Evolutionary conservation across 805 yeast genomes (phyloP).

Genomic region (Lipomyces japonicus): DNA sequence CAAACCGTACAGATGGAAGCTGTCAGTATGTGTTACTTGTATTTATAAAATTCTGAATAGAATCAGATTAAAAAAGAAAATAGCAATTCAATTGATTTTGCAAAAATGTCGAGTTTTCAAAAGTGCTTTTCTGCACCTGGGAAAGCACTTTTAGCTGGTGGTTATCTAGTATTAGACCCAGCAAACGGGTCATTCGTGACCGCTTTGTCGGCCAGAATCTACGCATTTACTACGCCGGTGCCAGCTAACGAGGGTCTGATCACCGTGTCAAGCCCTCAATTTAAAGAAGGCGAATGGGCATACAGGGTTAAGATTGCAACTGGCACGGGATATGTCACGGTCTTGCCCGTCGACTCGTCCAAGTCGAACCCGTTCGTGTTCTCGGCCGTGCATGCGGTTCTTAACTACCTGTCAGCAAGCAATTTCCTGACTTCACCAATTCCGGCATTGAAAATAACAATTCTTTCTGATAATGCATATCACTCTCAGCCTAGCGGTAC

Average conservation of each 20-base stretch:
- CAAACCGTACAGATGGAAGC: too few species aligned
- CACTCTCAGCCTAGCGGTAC: constrained; percentile 59
- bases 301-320: constrained; percentile 40
- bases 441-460: constrained; percentile 46
- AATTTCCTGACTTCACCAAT: constrained; percentile 26
- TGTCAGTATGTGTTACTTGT: too few species aligned
- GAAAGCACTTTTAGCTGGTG: constrained; percentile 91
- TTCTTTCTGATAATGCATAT: constrained; percentile 83
- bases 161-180: constrained; percentile 84
- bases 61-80: too few species aligned
- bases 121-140: constrained; percentile 81
- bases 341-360: constrained; percentile 16
- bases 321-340: constrained; percentile 34
- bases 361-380: constrained; percentile 68
- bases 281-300: constrained; percentile 64
- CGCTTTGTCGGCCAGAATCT: constrained; percentile 87
- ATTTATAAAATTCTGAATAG: too few species aligned
- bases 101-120: too few species aligned
- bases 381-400: constrained; percentile 54
- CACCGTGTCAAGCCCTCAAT: constrained; percentile 70
- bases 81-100: too few species aligned
- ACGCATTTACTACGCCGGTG: constrained; percentile 48
- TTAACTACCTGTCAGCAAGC: constrained; percentile 48
- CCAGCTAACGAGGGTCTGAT: constrained; percentile 35
- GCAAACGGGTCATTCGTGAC: constrained; percentile 71